Evolutionary conservation across 1,284 basidiomycete genomes (phyloP).

Genomic region (Spongispora temasekensis): DNA sequence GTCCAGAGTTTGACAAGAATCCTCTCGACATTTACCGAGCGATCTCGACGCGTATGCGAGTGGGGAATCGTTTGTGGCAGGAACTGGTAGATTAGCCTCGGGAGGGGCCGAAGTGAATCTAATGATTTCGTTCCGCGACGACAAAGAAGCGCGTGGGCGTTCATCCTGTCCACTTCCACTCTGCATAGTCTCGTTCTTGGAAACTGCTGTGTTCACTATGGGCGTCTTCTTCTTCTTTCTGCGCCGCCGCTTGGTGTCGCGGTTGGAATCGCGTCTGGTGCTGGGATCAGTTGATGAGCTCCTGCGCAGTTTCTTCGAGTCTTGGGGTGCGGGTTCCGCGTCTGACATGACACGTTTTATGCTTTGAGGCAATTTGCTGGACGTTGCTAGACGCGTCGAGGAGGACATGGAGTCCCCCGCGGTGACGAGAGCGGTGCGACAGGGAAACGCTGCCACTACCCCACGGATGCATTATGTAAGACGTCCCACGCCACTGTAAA

Average conservation of each 20-base stretch:
- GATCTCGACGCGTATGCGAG: conserved; percentile 7
- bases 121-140: conserved; percentile 27
- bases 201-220: conserved; percentile 24
- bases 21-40: neutral
- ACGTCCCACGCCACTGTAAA: conserved; percentile 30
- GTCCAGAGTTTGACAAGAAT: neutral
- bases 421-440: neutral
- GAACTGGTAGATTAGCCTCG: conserved; percentile 8
- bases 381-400: conserved; percentile 20
- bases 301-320: conserved; percentile 27
- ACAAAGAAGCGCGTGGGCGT: conserved; percentile 22
- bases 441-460: neutral
- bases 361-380: conserved; percentile 3
- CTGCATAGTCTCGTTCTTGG: conserved; percentile 16
- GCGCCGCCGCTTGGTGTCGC: conserved; percentile 44
- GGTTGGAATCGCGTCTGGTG: conserved; percentile 35
- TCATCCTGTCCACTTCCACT: conserved; percentile 10
- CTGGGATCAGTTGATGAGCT: conserved; percentile 20
- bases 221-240: conserved; percentile 44
- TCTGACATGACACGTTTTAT: conserved; percentile 29
- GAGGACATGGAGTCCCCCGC: conserved; percentile 21
- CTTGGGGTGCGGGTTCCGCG: conserved; percentile 17
- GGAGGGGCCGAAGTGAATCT: conserved; percentile 25
- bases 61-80: neutral
- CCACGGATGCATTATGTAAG: neutral